Percentiles rank a stretch among this genome's conserved stretches.
These are phyloP conservation scores for Aureobasidium pullulans DNA, from an alignment of 2,329 filamentous ascomycete species.

Conservation along the genomic window DNA sequence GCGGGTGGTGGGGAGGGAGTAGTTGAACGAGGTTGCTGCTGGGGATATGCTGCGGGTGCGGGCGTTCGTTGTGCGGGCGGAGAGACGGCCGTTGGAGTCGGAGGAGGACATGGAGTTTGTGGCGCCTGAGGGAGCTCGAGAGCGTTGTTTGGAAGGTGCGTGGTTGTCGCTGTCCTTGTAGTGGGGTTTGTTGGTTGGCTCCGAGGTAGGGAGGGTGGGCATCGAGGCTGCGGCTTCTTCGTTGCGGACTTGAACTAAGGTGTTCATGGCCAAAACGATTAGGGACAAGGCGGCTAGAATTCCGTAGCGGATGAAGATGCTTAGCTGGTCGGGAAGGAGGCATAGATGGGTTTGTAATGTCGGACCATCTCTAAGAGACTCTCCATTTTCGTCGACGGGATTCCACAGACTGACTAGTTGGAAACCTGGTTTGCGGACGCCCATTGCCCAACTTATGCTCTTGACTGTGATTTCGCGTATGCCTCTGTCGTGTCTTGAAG, in stretches of 20 bases:
- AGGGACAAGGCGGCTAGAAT: slow-evolving; percentile 52
- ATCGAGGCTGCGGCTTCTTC: slow-evolving; percentile 14
- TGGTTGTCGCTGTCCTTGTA: neutral
- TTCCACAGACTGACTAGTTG: slow-evolving; percentile 88
- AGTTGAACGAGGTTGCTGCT: slow-evolving; percentile 18
- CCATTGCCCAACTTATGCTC: slow-evolving; percentile 93
- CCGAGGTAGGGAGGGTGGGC: slow-evolving; percentile 25
- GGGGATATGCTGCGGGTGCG: slow-evolving; percentile 34
- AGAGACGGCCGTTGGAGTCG: slow-evolving; percentile 20
- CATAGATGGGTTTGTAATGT: slow-evolving; percentile 88
- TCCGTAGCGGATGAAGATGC: slow-evolving; percentile 74
- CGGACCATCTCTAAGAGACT: slow-evolving; percentile 21
- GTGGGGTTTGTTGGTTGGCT: slow-evolving; percentile 6
- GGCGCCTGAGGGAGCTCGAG: slow-evolving; percentile 15
- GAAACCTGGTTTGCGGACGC: slow-evolving; percentile 79
- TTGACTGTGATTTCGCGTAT: slow-evolving; percentile 86
- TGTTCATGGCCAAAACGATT: slow-evolving; percentile 38
- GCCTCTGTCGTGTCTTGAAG: slow-evolving; percentile 46
- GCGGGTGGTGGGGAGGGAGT: slow-evolving; percentile 23
- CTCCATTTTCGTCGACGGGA: slow-evolving; percentile 57
- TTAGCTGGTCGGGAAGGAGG: slow-evolving; percentile 79
- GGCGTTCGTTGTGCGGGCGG: slow-evolving; percentile 24
- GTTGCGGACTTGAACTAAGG: slow-evolving; percentile 27
- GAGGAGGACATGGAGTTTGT: slow-evolving; percentile 26
- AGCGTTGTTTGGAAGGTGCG: slow-evolving; percentile 15